phyloP scores from a whole-genome alignment of 768 basidiomycete genomes.

The Hypholoma fasciculare region DNA sequence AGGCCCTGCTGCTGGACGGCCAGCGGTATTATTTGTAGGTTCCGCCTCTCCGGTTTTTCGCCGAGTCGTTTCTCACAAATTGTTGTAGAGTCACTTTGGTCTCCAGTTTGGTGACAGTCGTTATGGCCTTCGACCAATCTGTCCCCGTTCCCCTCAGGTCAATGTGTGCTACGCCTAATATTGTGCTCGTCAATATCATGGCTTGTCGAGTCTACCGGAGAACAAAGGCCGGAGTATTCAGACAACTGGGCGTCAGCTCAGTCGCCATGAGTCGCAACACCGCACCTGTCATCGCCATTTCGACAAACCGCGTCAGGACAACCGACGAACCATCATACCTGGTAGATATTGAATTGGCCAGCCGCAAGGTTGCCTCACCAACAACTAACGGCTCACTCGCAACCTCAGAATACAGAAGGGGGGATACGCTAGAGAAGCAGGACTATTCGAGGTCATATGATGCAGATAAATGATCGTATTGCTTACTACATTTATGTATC shows the following conservation, averaged over 20 bases:
- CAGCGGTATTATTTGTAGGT: constrained; percentile 27
- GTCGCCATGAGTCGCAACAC: neutral
- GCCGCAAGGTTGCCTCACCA: neutral
- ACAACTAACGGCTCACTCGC: neutral
- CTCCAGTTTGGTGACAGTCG: constrained; percentile 4
- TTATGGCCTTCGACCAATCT: constrained; percentile 5
- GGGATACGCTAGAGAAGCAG: neutral
- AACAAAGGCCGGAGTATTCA: constrained; percentile 8
- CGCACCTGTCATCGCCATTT: neutral
- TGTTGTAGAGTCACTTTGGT: constrained; percentile 7
- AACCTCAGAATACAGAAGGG: neutral
- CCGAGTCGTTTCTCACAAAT: neutral
- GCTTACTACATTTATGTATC: neutral
- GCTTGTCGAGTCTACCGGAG: constrained; percentile 15
- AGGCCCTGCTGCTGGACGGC: constrained; percentile 26
- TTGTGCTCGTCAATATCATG: constrained; percentile 18
- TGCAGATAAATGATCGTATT: neutral
- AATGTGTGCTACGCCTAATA: constrained; percentile 9
- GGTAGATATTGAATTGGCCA: neutral
- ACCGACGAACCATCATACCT: constrained; percentile 1
- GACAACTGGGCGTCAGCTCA: constrained; percentile 7
- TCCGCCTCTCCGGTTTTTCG: neutral
- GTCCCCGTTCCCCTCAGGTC: constrained; percentile 7
- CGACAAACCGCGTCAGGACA: neutral
- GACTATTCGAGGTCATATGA: neutral